phyloP scores from a whole-genome alignment of 148 eudicot genomes.

The Chenopodium berlandieri region DNA sequence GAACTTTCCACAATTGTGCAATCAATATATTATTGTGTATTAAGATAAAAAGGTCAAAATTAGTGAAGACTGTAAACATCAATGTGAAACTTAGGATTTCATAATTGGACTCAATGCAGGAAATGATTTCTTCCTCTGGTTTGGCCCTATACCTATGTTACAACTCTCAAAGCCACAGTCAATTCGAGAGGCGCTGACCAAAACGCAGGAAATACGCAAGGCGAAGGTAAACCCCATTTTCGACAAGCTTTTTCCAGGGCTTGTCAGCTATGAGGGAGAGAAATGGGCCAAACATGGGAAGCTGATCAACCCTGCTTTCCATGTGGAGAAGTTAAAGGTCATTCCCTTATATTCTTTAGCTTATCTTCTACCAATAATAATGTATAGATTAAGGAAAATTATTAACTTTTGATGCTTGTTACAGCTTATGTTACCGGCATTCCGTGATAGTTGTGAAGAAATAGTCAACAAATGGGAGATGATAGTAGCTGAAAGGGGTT shows the following conservation, averaged over 20 bases:
- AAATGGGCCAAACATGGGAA: slow-evolving; percentile 26
- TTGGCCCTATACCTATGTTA: slow-evolving; percentile 11
- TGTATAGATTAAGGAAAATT: too few species aligned
- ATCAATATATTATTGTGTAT: too few species aligned
- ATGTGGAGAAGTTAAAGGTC: slow-evolving; percentile 27
- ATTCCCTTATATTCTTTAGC: background rate
- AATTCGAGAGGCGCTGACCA: slow-evolving; percentile 20
- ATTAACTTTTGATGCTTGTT: background rate
- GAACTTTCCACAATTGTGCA: too few species aligned
- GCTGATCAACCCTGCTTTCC: slow-evolving; percentile 23
- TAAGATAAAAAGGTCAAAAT: too few species aligned
- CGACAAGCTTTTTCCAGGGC: slow-evolving; percentile 20
- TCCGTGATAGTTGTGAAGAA: slow-evolving; percentile 27
- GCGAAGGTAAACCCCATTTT: background rate
- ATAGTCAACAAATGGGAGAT: slow-evolving; percentile 32
- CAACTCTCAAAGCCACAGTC: slow-evolving; percentile 13
- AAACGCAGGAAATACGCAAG: background rate
- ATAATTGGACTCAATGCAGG: background rate
- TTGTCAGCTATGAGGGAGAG: slow-evolving; percentile 20
- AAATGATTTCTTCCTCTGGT: slow-evolving; percentile 16
- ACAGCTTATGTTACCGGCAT: slow-evolving; percentile 37
- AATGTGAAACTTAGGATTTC: too few species aligned
- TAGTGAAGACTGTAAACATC: too few species aligned
- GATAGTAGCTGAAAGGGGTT: slow-evolving; percentile 15
- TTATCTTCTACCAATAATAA: too few species aligned